phyloP scores from a whole-genome alignment of 352 stramenopile species.

The Pythium utonaiense region DNA sequence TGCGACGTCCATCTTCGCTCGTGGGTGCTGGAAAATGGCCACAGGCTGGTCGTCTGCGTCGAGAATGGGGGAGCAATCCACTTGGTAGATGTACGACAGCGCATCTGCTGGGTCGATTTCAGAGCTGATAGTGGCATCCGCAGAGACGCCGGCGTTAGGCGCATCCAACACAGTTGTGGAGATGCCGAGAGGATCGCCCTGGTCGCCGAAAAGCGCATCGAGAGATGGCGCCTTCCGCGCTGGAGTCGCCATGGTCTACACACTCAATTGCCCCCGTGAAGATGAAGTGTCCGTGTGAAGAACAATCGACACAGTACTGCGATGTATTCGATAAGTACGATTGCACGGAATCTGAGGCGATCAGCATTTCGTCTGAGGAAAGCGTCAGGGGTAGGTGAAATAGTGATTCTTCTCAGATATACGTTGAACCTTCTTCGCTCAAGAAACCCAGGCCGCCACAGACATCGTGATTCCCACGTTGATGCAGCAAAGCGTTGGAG shows the following conservation, averaged over 20 bases:
- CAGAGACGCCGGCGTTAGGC: background rate
- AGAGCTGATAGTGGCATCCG: background rate
- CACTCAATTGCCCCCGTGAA: constrained; percentile 4
- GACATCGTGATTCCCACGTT: too few relatives aligned
- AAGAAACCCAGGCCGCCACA: too few relatives aligned
- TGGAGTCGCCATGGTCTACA: background rate
- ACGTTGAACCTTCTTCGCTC: background rate
- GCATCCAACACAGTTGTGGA: background rate
- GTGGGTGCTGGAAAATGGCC: constrained; percentile 39
- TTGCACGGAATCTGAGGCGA: background rate
- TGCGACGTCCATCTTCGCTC: constrained; percentile 52
- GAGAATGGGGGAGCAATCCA: constrained; percentile 29
- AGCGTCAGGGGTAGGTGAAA: background rate
- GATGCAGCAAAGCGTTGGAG: too few relatives aligned
- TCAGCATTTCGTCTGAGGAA: too few relatives aligned
- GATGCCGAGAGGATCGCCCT: constrained; percentile 8
- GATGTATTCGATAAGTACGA: constrained; percentile 8
- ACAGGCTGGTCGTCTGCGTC: constrained; percentile 13
- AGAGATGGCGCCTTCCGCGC: background rate
- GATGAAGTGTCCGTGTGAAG: constrained; percentile 20
- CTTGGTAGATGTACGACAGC: constrained; percentile 21
- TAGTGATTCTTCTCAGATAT: background rate
- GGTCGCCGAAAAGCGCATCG: constrained; percentile 4
- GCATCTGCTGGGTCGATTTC: constrained; percentile 22
- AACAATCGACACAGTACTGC: constrained; percentile 10